Evolutionary conservation across 1,139 yeast genomes (phyloP).

Genomic region (Diutina pseudorugosa): DNA sequence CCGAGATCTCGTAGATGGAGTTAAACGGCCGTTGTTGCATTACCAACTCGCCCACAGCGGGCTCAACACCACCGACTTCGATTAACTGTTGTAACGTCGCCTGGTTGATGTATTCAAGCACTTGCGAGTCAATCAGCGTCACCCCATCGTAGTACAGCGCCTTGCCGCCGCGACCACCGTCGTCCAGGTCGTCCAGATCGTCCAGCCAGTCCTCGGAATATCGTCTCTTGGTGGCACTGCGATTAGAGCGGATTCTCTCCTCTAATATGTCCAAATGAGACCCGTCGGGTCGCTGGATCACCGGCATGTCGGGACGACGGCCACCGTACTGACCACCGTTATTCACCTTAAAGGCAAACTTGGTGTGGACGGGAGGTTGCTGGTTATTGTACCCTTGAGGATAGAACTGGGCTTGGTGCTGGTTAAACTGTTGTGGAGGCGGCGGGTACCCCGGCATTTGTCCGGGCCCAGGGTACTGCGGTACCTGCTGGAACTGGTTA

Average conservation of each 20-base stretch:
- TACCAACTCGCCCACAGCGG: constrained; percentile 53
- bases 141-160: constrained; percentile 27
- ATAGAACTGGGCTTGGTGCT: background rate
- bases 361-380: background rate
- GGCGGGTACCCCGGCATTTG: background rate
- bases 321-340: background rate
- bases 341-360: constrained; percentile 2
- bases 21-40: constrained; percentile 56
- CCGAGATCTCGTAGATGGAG: constrained; percentile 44
- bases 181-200: constrained; percentile 25
- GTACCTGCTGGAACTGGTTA: constrained; percentile 2
- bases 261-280: constrained; percentile 31
- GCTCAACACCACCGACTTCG: constrained; percentile 65
- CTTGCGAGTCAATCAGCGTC: constrained; percentile 45
- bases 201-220: constrained; percentile 24
- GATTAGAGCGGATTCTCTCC: constrained; percentile 24
- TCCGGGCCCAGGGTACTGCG: background rate
- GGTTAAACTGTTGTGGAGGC: background rate
- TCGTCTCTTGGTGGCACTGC: constrained; percentile 15
- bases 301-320: background rate
- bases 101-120: constrained; percentile 66
- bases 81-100: constrained; percentile 66
- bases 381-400: background rate
- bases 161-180: constrained; percentile 30
- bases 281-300: constrained; percentile 9